Evolutionary conservation across 2,329 filamentous ascomycete genomes (phyloP), one percentile per base, ranked within the genome.

Genomic region (Monilinia laxa): DNA sequence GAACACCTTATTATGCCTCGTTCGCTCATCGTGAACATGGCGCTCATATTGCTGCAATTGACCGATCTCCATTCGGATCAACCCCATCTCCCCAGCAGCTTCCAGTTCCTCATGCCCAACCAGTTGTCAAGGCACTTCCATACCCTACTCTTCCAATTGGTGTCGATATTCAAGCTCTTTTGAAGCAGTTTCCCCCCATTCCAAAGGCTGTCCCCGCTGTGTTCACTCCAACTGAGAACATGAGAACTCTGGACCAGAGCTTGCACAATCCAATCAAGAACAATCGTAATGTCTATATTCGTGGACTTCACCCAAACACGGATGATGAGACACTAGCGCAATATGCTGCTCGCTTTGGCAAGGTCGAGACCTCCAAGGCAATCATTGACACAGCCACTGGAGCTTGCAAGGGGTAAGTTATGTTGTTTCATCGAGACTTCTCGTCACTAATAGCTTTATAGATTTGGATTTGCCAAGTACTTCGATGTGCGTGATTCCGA

Each of bases 381-480:
- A 99, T 99, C 80, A 96, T 99, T 75, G 96, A 99, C 80, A 90
- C 93, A 63, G 89, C 90, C 72, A 96, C 92, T 59, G 92, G 93
- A 68, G 89, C 93, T 70, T 99, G 95, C 86, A 99, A 99, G 81
- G 95, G 95, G 95, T 96, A 81, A 9, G 53, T 55, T 75, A 84
- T 80, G 25, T 18, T 11, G 11, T 52, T 67, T 2, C 45, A 40
- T 35, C 16, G 55, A 25, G 11, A 16, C 57, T 54, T 65, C 2
- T 49, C 4, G 35, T n/a, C 55, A 18, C 20, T 67, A 59, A 53
- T 68, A 59, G 55, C 58, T 23, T 31, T 66, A 23, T 73, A 98
- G 95, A 18, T 99, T 98, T 76, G 95, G 95, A 6, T 99, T 99
- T 77, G 94, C 97, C 78, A 97, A 97, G 79, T 99, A 96, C 78